Evolutionary conservation across 768 basidiomycete species (phyloP).

Genomic region (Russula griseocarnosa): DNA sequence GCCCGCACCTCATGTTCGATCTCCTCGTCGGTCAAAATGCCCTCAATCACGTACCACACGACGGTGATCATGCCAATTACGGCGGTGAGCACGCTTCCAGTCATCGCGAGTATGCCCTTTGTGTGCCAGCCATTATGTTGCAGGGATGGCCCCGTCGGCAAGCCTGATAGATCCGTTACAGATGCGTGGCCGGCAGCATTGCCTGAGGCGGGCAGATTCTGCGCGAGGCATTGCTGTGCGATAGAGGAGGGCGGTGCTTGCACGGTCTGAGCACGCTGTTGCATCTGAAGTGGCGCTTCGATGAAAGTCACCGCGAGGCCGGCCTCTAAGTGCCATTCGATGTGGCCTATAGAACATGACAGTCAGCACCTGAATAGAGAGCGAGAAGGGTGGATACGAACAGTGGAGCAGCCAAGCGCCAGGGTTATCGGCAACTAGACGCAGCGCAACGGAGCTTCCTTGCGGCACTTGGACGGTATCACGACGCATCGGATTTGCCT

Average conservation of each 20-base stretch:
- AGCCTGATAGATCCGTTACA: conserved; percentile 62
- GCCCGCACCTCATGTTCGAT: conserved; percentile 65
- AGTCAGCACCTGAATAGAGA: conserved; percentile 1
- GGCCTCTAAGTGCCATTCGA: conserved; percentile 80
- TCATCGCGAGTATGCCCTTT: conserved; percentile 72
- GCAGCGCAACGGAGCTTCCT: conserved; percentile 62
- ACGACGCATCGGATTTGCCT: conserved; percentile 85
- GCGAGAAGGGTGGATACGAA: conserved; percentile 36
- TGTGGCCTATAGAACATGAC: conserved; percentile 52
- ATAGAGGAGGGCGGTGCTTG: conserved; percentile 51
- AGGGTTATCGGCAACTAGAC: conserved; percentile 86
- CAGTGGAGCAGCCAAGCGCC: conserved; percentile 87
- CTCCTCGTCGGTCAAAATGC: conserved; percentile 70
- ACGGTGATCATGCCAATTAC: conserved; percentile 78
- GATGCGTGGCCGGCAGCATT: conserved; percentile 84
- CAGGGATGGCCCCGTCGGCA: conserved; percentile 64
- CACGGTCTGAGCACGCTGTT: conserved; percentile 43
- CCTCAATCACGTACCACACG: conserved; percentile 83
- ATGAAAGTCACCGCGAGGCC: conserved; percentile 85
- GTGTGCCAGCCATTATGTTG: conserved; percentile 70
- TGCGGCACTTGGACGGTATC: conserved; percentile 82
- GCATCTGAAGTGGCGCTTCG: conserved; percentile 71
- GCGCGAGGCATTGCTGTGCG: conserved; percentile 67
- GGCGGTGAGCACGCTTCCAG: conserved; percentile 73
- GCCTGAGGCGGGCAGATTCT: conserved; percentile 57